phyloP scores from a whole-genome alignment of 345 rosid species.

The Syzygium grande region DNA sequence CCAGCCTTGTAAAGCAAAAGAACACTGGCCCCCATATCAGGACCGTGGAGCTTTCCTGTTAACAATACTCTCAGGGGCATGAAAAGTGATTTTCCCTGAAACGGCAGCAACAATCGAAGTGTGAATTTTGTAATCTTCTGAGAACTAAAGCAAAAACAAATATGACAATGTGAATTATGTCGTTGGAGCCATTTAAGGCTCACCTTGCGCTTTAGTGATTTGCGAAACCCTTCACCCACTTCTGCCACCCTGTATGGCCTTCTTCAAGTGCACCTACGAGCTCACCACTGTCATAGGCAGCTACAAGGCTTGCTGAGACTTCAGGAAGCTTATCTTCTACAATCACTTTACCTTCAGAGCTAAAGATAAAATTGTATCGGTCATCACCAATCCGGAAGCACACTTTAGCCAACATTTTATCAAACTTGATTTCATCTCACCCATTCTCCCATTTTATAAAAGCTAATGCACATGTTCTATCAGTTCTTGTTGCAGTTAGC shows the following conservation, averaged over 20 bases:
- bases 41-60: slow-evolving; percentile 91
- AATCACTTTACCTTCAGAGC: slow-evolving; percentile 58
- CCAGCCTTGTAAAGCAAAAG: slow-evolving; percentile 68
- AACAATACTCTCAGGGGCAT: slow-evolving; percentile 80
- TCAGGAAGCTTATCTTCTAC: slow-evolving; percentile 71
- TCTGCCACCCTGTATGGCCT: slow-evolving; percentile 81
- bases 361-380: slow-evolving; percentile 1
- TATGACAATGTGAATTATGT: not conserved
- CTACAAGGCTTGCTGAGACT: slow-evolving; percentile 54
- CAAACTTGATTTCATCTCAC: not conserved
- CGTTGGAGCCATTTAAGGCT: not conserved
- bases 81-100: slow-evolving; percentile 86
- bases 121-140: not conserved
- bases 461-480: not conserved
- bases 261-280: slow-evolving; percentile 57
- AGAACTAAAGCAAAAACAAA: not conserved
- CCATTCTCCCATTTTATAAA: not conserved
- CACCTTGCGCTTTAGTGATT: slow-evolving; percentile 75
- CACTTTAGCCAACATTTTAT: not conserved
- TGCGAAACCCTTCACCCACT: slow-evolving; percentile 85
- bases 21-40: slow-evolving; percentile 72
- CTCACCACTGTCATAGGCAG: slow-evolving; percentile 86
- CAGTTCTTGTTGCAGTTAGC: not conserved
- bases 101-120: not conserved
- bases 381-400: not conserved